Evolutionary conservation across 2,329 filamentous ascomycete species (phyloP), one percentile per base, ranked within the genome.

Genomic region (Monosporascus sp.): DNA sequence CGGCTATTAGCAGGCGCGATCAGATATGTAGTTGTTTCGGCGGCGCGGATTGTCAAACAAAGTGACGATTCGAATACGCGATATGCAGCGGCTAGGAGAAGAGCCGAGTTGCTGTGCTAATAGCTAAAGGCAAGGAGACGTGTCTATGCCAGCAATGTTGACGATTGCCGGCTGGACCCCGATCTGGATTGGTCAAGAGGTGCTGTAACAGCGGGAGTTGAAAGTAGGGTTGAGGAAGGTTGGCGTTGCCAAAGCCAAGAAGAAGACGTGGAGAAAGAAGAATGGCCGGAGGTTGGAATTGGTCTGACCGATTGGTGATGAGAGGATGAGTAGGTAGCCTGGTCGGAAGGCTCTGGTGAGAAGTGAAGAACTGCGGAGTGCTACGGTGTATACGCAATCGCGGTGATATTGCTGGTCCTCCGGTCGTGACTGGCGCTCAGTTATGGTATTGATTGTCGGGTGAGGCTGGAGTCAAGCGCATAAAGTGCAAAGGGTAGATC

Each of bases 1-100:
- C 15, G 43, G 43, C 38, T 46, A n/a, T 25, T n/a, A 27, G 25
- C 7, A 18, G 17, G 43, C 43, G 43, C 43, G 24, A 46, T 46
- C 24, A 17, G 53, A 46, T 51, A 41, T 18, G 54, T 50, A 50
- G 44, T 55, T 53, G 55, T 51, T 54, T 57, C 53, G 50, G 46
- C 51, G 43, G 24, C 24, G 24, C 48, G 41, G 18, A 50, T 50
- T 57, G 45, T 52, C 54, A 24, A 54, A 54, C 54, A 14, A 43
- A 52, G 55, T 49, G 49, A 53, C 52, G 50, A 59, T 51, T 41
- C 20, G 35, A 27, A 39, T 38, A 48, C 22, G 20, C 49, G 38
- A 41, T 39, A 27, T 36, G 25, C 46, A 35, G 31, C 31, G 31
- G 11, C 11, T 14, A 35, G 9, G 14, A 25, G 49, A 44, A 9